A percentile compares a stretch with the other conserved stretches of the same genome.
Evolutionary conservation across 768 basidiomycete species (phyloP).

Genomic region (Candolleomyces eurysporus): DNA sequence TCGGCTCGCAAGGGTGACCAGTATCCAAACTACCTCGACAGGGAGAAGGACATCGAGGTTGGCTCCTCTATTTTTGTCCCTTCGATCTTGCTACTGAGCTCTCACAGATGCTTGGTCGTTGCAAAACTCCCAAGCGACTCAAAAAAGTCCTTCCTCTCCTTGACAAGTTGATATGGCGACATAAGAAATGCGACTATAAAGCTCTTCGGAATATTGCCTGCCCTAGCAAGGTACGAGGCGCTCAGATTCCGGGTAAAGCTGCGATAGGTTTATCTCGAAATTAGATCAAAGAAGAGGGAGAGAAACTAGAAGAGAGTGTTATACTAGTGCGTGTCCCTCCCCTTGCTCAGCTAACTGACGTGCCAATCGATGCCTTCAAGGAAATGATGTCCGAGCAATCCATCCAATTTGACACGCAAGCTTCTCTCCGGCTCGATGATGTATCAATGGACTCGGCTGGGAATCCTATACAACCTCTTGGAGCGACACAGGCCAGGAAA

Average conservation of each 20-base stretch:
- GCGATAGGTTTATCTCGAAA: conserved; percentile 13
- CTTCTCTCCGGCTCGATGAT: conserved; percentile 30
- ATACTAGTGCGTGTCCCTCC: conserved; percentile 53
- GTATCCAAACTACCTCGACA: conserved; percentile 54
- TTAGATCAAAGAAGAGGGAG: conserved; percentile 37
- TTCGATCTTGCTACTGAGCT: not conserved
- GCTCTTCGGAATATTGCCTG: conserved; percentile 64
- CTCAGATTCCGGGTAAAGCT: not conserved
- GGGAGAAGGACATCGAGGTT: conserved; percentile 73
- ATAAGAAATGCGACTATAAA: conserved; percentile 68
- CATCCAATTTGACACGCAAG: conserved; percentile 54
- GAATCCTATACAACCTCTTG: conserved; percentile 42
- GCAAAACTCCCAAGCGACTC: conserved; percentile 75
- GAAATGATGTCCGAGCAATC: conserved; percentile 76
- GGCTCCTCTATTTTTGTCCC: conserved; percentile 2
- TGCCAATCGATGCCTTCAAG: conserved; percentile 30
- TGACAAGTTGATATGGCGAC: conserved; percentile 63
- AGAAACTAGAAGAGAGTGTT: conserved; percentile 54
- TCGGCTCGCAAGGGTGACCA: conserved; percentile 19
- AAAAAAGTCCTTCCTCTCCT: conserved; percentile 51
- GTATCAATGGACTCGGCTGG: conserved; percentile 54
- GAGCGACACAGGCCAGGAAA: conserved; percentile 45
- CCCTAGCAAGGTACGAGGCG: conserved; percentile 63
- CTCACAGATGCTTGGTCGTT: conserved; percentile 30
- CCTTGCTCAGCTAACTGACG: not conserved